Evolutionary conservation across 1,284 basidiomycete species (phyloP).

Genomic region (Trametes hirsuta): DNA sequence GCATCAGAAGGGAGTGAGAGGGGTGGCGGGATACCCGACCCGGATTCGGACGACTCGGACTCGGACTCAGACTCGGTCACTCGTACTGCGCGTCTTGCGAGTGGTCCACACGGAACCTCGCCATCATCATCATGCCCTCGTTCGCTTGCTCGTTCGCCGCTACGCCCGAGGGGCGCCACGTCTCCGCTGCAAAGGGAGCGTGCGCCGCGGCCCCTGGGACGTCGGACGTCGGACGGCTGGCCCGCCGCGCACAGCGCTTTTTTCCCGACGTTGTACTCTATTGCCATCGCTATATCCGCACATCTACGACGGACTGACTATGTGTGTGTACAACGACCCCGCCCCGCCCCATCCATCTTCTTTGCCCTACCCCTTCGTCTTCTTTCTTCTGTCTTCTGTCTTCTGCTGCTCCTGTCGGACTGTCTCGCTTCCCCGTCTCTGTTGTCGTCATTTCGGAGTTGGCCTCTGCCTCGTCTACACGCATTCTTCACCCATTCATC

Average conservation of each 20-base stretch:
- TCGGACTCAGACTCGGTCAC: no score
- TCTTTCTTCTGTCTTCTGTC: no score
- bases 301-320: background rate
- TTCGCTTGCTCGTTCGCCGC: background rate
- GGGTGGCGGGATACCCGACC: no score
- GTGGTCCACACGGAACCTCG: background rate
- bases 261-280: conserved; percentile 1
- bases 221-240: background rate
- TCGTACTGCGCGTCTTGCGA: no score
- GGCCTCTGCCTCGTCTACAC: background rate
- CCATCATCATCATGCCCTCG: background rate
- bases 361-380: no score
- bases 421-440: background rate
- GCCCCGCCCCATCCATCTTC: background rate
- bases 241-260: no score
- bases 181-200: no score
- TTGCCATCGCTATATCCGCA: background rate
- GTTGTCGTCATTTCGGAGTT: background rate
- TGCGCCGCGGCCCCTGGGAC: background rate
- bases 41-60: no score
- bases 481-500: background rate
- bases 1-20: no score
- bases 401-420: no score
- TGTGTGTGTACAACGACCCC: background rate
- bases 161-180: background rate